Base-by-base conservation (phyloP, 495 filamentous ascomycete genomes). In the Copromyces sp. region DNA sequence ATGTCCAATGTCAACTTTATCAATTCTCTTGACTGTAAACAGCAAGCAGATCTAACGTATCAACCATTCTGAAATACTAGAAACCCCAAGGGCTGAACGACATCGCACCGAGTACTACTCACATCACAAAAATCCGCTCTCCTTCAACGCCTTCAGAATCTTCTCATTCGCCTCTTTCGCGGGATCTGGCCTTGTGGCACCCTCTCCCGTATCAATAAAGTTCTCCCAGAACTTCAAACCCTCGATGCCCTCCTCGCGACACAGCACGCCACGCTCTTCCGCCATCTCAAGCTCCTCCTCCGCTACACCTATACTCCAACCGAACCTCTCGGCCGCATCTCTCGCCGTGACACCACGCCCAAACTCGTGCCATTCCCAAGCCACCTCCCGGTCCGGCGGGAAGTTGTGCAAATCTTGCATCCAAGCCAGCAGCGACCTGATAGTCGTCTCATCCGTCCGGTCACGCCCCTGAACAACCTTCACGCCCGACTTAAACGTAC, bases 231-330 rank as follows among this genome's bases (percentile, higher is more conserved):
- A 97, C 74, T 88, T 88, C 44, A 94, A 78, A 2, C 93, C 93
- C 78, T 95, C 93, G 39, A 95, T 88, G 7, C 93, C 88, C 74
- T 93, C 93, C 77, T 97, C 93, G 71, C 93, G 88, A 79, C 93
- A 95, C 32, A 97, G 80, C 14, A 89, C 88, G 0, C 96, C 95
- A 75, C 87, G 89, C 80, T 96, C 92, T 80, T 94, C 94, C 7
- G 95, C 95, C 95, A 98, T 98, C 81, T 97, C 94, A 39, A 99
- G 82, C 80, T 98, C 96, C 78, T 98, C 96, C 70, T 89, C 90
- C 4, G 95, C 96, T 29, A 99, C 95, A n/a, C 96, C 96, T 17
- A 99, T 91, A 80, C 95, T 98, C 95, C 95, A 99, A 32, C 94
- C 93, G 82, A 99, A 99, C 69, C 87, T 86, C 81, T 97, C 93